Conservation (phyloP, 805 yeast genomes). For the Candida anglica region DNA sequence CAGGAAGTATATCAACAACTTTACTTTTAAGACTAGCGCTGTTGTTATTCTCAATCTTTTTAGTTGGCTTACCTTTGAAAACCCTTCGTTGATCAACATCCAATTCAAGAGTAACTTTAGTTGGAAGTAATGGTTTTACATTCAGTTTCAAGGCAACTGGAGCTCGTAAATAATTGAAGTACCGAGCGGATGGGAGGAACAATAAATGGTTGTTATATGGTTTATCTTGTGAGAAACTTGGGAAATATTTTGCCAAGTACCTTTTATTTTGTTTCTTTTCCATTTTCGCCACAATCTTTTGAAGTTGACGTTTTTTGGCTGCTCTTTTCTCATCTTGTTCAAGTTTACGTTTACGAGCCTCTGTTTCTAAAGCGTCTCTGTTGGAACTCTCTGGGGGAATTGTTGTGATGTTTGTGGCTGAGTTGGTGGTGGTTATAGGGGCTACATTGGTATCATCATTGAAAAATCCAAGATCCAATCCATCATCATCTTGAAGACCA, state of each 20-base stretch:
- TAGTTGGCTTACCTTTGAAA: slow-evolving; percentile 35
- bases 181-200: slow-evolving; percentile 59
- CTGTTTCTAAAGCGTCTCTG: too few species aligned
- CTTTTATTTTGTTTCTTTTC: slow-evolving; percentile 22
- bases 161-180: slow-evolving; percentile 52
- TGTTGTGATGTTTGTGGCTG: neutral
- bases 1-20: slow-evolving; percentile 20
- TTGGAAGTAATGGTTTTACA: slow-evolving; percentile 51
- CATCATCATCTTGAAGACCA: slow-evolving; percentile 19
- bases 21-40: slow-evolving; percentile 6
- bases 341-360: slow-evolving; percentile 11
- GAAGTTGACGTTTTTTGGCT: slow-evolving; percentile 25
- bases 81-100: slow-evolving; percentile 56
- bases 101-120: slow-evolving; percentile 55
- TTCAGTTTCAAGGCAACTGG: slow-evolving; percentile 27
- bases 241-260: slow-evolving; percentile 50
- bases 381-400: too few species aligned
- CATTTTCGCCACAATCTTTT: slow-evolving; percentile 20
- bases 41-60: slow-evolving; percentile 1
- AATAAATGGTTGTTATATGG: slow-evolving; percentile 62
- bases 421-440: slow-evolving; percentile 9
- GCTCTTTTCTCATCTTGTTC: slow-evolving; percentile 18
- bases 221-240: slow-evolving; percentile 53
- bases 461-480: slow-evolving; percentile 14
- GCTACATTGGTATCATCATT: slow-evolving; percentile 7